These are phyloP conservation scores for Neonectria neomacrospora DNA, from an alignment of 2,329 filamentous ascomycete species.

Conservation along the genomic window DNA sequence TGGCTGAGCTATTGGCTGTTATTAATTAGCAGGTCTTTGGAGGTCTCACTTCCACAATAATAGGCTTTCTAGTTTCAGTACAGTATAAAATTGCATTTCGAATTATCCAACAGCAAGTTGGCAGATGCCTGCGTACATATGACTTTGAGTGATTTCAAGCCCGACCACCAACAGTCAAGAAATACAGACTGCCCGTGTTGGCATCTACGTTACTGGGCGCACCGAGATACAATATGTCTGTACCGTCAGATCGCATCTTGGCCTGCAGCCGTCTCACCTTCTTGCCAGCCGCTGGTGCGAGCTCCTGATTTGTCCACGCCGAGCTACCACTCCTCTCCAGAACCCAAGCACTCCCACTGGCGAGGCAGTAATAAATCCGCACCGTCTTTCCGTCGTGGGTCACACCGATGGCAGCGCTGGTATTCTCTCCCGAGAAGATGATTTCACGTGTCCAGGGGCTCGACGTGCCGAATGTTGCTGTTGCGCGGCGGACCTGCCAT, in stretches of 20 bases:
- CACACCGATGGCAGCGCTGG: slow-evolving; percentile 34
- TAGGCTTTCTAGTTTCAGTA: not conserved
- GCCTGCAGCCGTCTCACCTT: slow-evolving; percentile 32
- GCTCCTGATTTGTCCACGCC: slow-evolving; percentile 29
- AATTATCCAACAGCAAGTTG: not conserved
- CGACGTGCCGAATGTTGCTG: slow-evolving; percentile 23
- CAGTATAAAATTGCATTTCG: not conserved
- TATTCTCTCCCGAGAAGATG: slow-evolving; percentile 26
- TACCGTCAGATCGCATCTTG: slow-evolving; percentile 32
- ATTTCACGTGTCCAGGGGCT: slow-evolving; percentile 35
- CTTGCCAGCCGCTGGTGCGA: slow-evolving; percentile 25
- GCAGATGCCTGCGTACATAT: not conserved
- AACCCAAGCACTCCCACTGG: slow-evolving; percentile 32
- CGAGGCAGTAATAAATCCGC: slow-evolving; percentile 37
- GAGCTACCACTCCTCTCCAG: slow-evolving; percentile 30
- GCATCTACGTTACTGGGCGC: slow-evolving; percentile 34
- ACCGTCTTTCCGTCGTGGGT: slow-evolving; percentile 33
- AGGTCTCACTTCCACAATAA: no score
- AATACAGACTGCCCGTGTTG: slow-evolving; percentile 32
- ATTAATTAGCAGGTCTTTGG: no score
- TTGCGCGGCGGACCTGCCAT: slow-evolving; percentile 35
- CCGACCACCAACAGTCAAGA: slow-evolving; percentile 21
- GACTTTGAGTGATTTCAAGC: not conserved
- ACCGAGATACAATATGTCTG: slow-evolving; percentile 33
- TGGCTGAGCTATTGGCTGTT: not conserved